Evolutionary conservation across 2,329 filamentous ascomycete genomes (phyloP), one percentile per base, ranked within the genome.

Genomic region (Fusarium palustre): DNA sequence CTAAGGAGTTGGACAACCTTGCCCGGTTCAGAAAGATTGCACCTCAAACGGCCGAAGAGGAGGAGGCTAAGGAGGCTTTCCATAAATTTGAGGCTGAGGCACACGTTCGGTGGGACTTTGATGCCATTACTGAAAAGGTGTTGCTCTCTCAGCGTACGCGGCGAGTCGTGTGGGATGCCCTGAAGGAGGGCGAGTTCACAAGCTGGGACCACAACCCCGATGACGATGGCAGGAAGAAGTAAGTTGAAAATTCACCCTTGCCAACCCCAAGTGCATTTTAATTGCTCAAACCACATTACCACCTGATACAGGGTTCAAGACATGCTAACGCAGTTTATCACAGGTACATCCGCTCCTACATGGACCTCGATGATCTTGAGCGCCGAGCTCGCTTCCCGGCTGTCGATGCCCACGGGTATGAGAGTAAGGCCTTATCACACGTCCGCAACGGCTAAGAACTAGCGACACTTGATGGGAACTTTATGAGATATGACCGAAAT

Each of bases 161-260:
- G 16, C 87, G 91, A 52, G 81, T 97, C 11, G 91, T 93, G 28
- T 97, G 93, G 90, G 87, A 87, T 41, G 92, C 94, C 1, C 84
- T 97, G 68, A 92, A 89, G 77, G 81, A 90, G 78, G 94, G 94
- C 57, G 84, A 84, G 36, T 93, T 92, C 72, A 91, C 92, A 39
- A 87, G 89, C 76, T 97, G 94, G 94, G 94, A 97, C 79, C 92
- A 91, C 80, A 87, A 94, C 81, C 93, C 93, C 1, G 81, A 85
- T 5, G 89, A 92, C 70, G 88, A 92, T 74, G 91, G 90, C 28
- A 82, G 85, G 48, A 84, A 88, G 70, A 91, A 91, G 84, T 90
- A 81, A 80, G 85, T 81, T 25, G 22, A 49, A 22, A 42, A 34
- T 18, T 22, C 55, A 31, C 30, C 18, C 24, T 20, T 31, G 43